Conservation (phyloP, 2,329 filamentous ascomycete genomes). For the Venturia carpophila region DNA sequence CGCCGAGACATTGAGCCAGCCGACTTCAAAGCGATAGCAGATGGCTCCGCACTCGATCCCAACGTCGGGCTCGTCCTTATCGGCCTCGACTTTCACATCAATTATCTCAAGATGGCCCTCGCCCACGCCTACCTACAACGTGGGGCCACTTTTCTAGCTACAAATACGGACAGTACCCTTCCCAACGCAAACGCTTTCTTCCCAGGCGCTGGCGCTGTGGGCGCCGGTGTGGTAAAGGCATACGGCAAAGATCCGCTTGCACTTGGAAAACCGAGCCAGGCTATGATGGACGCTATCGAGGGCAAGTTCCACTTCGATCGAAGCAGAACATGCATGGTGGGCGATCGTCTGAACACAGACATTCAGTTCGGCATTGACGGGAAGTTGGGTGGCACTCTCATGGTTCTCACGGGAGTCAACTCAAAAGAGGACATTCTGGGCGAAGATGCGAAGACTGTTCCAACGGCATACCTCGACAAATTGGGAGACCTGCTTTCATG, state of each 20-base stretch:
- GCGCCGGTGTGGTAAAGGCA: conserved; percentile 63
- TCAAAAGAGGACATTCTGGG: conserved; percentile 74
- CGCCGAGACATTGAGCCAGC: conserved; percentile 70
- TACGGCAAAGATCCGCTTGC: conserved; percentile 60
- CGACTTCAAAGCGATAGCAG: conserved; percentile 71
- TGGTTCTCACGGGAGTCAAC: conserved; percentile 77
- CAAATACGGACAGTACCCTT: conserved; percentile 85
- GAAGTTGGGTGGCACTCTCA: conserved; percentile 80
- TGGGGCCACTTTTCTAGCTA: conserved; percentile 82
- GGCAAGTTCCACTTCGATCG: conserved; percentile 89
- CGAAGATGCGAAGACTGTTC: conserved; percentile 59
- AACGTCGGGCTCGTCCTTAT: conserved; percentile 84
- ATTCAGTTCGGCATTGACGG: conserved; percentile 93
- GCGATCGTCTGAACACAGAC: conserved; percentile 88
- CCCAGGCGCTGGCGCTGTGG: conserved; percentile 80
- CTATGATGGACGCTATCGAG: conserved; percentile 99
- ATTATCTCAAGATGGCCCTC: conserved; percentile 83
- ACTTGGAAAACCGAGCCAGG: conserved; percentile 90
- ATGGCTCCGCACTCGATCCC: conserved; percentile 68
- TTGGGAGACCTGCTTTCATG: conserved; percentile 60
- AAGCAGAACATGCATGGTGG: conserved; percentile 85
- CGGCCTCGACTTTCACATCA: conserved; percentile 89
- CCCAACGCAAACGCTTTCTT: conserved; percentile 78
- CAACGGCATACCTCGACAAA: conserved; percentile 75
- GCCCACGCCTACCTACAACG: conserved; percentile 78